Evolutionary conservation across 345 rosid species (phyloP).

Genomic region (Eucalyptus victrix): DNA sequence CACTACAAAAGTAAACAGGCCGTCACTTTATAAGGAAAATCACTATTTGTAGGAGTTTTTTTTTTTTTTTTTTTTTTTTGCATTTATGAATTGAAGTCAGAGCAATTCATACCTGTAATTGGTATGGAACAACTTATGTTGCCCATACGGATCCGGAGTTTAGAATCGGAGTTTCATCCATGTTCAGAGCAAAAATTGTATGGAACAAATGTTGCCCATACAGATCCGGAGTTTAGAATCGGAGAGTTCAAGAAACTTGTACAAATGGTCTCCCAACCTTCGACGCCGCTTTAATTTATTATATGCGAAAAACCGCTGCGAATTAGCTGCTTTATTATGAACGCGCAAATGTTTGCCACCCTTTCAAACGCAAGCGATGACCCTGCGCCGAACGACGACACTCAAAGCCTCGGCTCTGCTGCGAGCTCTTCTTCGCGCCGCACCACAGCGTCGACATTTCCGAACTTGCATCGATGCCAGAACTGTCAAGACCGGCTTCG

Average conservation of each 20-base stretch:
- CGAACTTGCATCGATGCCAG: slow-evolving; percentile 38
- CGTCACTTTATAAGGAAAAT: neutral
- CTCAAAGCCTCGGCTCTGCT: neutral
- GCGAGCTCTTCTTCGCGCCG: neutral
- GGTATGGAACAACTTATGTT: neutral
- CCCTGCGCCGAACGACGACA: neutral
- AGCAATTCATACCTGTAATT: neutral
- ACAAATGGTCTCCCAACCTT: neutral
- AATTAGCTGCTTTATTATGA: neutral
- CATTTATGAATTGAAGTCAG: neutral
- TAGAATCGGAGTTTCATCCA: neutral
- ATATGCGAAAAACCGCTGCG: neutral
- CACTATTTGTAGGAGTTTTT: neutral
- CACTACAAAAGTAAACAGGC: neutral
- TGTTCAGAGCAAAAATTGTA: no score
- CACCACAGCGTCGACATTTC: neutral
- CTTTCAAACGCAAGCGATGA: neutral
- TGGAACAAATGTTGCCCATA: neutral
- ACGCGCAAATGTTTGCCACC: neutral
- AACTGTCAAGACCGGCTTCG: slow-evolving; percentile 71
- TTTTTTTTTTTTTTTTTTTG: no score
- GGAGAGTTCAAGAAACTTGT: neutral
- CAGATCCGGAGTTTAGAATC: neutral
- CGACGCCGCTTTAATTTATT: neutral
- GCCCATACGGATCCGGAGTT: neutral